These are phyloP conservation scores for Globisporangium viniferum DNA, from an alignment of 352 stramenopile species.

Conservation along the genomic window DNA sequence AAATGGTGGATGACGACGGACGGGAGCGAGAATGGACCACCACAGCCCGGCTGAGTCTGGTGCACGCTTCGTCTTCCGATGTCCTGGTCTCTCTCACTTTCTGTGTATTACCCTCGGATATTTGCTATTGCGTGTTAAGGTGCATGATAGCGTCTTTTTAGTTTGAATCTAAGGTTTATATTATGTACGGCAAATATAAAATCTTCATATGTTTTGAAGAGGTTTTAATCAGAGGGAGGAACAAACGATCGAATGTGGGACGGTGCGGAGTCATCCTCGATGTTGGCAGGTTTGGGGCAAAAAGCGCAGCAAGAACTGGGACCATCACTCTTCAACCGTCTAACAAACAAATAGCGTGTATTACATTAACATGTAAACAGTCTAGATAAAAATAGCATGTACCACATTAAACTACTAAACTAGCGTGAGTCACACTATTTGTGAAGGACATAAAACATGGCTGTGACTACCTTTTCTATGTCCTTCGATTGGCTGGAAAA, in stretches of 20 bases:
- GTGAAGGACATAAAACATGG: too few species aligned
- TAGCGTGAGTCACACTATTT: neutral
- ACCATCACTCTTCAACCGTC: neutral
- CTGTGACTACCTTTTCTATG: neutral
- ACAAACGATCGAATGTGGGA: constrained; percentile 18
- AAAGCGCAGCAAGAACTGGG: neutral
- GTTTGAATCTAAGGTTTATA: too few species aligned
- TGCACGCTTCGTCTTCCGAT: constrained; percentile 4
- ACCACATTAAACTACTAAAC: neutral
- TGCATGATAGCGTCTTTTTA: too few species aligned
- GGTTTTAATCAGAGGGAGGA: neutral
- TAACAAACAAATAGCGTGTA: neutral
- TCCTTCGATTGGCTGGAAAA: constrained; percentile 9
- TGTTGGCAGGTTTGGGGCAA: constrained; percentile 9
- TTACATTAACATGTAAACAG: neutral
- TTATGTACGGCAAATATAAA: too few species aligned
- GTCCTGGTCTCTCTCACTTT: neutral
- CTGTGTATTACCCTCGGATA: neutral
- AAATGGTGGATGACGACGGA: neutral
- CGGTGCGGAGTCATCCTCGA: constrained; percentile 24
- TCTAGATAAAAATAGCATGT: neutral
- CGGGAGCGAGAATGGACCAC: constrained; percentile 3
- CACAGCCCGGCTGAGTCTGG: neutral
- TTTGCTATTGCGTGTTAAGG: neutral
- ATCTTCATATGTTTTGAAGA: neutral